Evolutionary conservation across 2,329 filamentous ascomycete genomes (phyloP).

Genomic region (Cladorrhinum sp.): DNA sequence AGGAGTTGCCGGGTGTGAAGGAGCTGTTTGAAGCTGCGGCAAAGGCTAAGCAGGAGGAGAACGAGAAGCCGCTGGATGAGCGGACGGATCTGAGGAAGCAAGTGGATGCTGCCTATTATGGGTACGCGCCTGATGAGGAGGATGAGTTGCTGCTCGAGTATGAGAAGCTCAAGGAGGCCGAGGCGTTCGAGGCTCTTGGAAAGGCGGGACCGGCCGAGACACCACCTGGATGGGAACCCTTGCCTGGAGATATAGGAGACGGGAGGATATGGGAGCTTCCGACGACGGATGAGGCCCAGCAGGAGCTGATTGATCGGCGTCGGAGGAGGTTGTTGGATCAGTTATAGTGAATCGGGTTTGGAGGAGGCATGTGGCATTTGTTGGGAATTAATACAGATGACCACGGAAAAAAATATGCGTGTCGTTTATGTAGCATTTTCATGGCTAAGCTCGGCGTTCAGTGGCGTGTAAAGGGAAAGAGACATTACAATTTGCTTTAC

Average conservation of each 20-base stretch:
- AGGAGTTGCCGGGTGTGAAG: slow-evolving; percentile 89
- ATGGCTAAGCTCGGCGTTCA: slow-evolving; percentile 21
- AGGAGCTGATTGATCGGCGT: slow-evolving; percentile 84
- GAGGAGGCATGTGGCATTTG: not conserved
- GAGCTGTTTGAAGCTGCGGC: slow-evolving; percentile 89
- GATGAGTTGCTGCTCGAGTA: slow-evolving; percentile 77
- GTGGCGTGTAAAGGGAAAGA: slow-evolving; percentile 8
- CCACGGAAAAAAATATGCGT: too few relatives aligned
- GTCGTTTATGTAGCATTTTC: slow-evolving; percentile 21
- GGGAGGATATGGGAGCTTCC: slow-evolving; percentile 80
- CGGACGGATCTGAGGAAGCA: slow-evolving; percentile 68
- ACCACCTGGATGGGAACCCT: slow-evolving; percentile 72
- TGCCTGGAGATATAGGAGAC: slow-evolving; percentile 85
- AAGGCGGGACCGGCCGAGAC: slow-evolving; percentile 43
- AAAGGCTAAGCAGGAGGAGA: slow-evolving; percentile 53
- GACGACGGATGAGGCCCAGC: slow-evolving; percentile 86
- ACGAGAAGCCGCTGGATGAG: slow-evolving; percentile 62
- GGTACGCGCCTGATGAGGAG: slow-evolving; percentile 90
- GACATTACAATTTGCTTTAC: not conserved
- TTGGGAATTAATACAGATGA: not conserved
- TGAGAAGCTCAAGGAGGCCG: slow-evolving; percentile 78
- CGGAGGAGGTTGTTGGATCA: slow-evolving; percentile 82
- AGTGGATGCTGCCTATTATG: slow-evolving; percentile 94
- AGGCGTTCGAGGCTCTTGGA: slow-evolving; percentile 69
- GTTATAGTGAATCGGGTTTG: slow-evolving; percentile 41